Evolutionary conservation across 495 filamentous ascomycete species (phyloP).

Genomic region (Neurospora tetraspora): DNA sequence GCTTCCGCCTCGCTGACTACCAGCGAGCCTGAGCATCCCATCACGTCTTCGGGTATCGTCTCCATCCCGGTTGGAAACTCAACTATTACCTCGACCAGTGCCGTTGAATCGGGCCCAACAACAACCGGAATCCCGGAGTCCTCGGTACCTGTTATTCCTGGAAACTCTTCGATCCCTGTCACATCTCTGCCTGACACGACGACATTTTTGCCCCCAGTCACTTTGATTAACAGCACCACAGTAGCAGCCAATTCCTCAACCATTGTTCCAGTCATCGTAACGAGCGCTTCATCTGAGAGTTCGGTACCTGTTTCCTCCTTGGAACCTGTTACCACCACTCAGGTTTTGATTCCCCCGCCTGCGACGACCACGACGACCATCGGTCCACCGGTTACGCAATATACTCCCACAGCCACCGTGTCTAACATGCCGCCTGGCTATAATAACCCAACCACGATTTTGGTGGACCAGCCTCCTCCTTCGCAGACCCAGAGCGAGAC

Average conservation of each 20-base stretch:
- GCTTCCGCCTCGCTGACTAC: background rate
- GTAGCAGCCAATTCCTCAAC: background rate
- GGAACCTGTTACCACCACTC: background rate
- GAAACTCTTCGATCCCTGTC: background rate
- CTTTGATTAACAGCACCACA: background rate
- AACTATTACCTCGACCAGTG: background rate
- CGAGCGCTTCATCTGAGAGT: background rate
- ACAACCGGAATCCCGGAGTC: background rate
- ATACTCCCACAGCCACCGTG: slow-evolving; percentile 27
- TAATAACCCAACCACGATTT: slow-evolving; percentile 28
- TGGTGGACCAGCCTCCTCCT: slow-evolving; percentile 24
- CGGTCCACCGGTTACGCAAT: slow-evolving; percentile 24
- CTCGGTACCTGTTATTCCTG: background rate
- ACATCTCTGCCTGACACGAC: background rate
- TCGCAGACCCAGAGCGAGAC: slow-evolving; percentile 19
- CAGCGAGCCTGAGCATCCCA: background rate
- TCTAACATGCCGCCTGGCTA: slow-evolving; percentile 32
- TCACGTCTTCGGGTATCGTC: background rate
- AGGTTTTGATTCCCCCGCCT: background rate
- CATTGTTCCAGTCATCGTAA: background rate
- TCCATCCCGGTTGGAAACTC: background rate
- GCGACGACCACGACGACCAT: background rate
- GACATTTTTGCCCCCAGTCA: background rate
- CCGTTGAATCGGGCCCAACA: background rate
- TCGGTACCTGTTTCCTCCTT: background rate